Evolutionary conservation across 352 stramenopile genomes (phyloP), one percentile per base, ranked within the genome.

Genomic region (Globisporangium nunn): DNA sequence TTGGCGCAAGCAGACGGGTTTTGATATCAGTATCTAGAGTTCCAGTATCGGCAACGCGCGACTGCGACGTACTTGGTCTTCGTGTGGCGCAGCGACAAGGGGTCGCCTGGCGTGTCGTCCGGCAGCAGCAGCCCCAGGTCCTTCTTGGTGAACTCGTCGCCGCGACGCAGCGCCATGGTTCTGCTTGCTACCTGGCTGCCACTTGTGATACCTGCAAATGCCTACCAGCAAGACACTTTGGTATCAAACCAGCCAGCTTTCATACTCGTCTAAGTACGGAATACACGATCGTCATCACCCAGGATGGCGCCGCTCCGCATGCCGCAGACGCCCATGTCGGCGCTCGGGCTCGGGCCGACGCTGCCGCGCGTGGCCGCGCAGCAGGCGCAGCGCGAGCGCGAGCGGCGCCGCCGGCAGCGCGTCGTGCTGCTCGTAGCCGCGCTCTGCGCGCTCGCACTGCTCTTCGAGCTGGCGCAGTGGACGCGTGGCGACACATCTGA

Each of bases 61-160:
- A 37, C 33, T 37, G 33, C 8, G 14, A 41, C 63, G 31, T 39
- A 90, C 81, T 67, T 86, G 43, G 68, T 85, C 23, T 74, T 72
- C 12, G 85, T 93, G 61, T 95, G 75, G 30, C 81, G 81, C 49
- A 95, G 66, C 31, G 85, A 93, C 52, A 91, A 66, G 1, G 80
- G 80, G 51, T 95, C 84, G 3, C 81, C 84, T 0, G 85, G 79
- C 11, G 76, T 74, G 66, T 92, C 81, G 56, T 95, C 85, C 18
- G 83, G 85, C 49, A 95, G 75, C 54, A 93, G 61, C 12, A 91
- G 60, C 41, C 74, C 85, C 41, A 95, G 61, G 66, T 95, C 85
- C 58, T 92, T 93, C 74, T 95, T 95, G 57, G 74, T 88, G 70
- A 95, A 95, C 52, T 18, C 43, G 43, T 48, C 43, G 18, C 43